phyloP scores from a whole-genome alignment of 495 filamentous ascomycete species.

The Aspergillus panamensis region DNA sequence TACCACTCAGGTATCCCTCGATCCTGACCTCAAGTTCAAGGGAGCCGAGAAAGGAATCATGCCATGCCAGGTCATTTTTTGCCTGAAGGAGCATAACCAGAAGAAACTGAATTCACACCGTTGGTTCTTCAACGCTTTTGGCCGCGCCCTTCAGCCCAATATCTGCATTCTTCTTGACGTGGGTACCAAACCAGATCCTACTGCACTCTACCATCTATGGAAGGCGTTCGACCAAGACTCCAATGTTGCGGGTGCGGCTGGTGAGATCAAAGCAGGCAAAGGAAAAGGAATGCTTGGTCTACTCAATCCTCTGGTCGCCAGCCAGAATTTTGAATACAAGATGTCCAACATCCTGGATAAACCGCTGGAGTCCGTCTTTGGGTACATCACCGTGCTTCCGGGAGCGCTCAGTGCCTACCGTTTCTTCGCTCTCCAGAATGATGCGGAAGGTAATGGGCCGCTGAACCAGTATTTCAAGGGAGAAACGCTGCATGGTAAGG shows the following conservation, averaged over 20 bases:
- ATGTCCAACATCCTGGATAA: slow-evolving; percentile 99
- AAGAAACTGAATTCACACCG: slow-evolving; percentile 98
- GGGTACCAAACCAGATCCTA: slow-evolving; percentile 82
- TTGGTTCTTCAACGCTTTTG: slow-evolving; percentile 99
- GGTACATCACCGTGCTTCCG: slow-evolving; percentile 95
- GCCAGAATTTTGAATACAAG: slow-evolving; percentile 99
- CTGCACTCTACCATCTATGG: slow-evolving; percentile 95
- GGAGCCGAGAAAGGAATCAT: slow-evolving; percentile 98
- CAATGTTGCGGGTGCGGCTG: slow-evolving; percentile 91
- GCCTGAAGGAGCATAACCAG: slow-evolving; percentile 94
- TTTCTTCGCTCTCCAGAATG: slow-evolving; percentile 96
- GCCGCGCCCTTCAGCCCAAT: slow-evolving; percentile 86
- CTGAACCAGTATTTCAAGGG: slow-evolving; percentile 99
- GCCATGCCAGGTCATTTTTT: slow-evolving; percentile 98
- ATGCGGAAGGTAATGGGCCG: slow-evolving; percentile 90
- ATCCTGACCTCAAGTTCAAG: slow-evolving; percentile 95
- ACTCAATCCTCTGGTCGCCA: slow-evolving; percentile 91
- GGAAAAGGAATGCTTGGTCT: slow-evolving; percentile 78
- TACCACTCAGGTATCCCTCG: slow-evolving; percentile 94
- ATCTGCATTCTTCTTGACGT: slow-evolving; percentile 96
- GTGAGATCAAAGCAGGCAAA: slow-evolving; percentile 95
- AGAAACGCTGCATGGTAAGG: slow-evolving; percentile 92
- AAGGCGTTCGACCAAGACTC: slow-evolving; percentile 98
- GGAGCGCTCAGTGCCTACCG: slow-evolving; percentile 94
- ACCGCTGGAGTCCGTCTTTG: slow-evolving; percentile 93